A percentile compares a stretch with the other conserved stretches of the same genome.
phyloP scores from a whole-genome alignment of 2,329 filamentous ascomycete genomes.

The Moelleriella libera region DNA sequence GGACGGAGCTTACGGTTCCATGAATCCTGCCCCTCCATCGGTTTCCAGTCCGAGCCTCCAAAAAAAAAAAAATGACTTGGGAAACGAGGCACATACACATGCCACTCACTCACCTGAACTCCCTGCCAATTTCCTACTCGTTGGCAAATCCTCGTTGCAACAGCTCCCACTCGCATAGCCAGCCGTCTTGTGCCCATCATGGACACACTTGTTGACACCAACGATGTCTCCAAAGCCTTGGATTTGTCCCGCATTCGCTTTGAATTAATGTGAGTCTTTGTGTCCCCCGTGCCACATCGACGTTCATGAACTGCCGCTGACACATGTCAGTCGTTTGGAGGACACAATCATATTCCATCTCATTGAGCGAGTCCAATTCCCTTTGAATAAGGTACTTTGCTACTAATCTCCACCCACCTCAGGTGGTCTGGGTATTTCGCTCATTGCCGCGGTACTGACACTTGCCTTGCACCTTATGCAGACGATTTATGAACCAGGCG shows the following conservation, averaged over 20 bases:
- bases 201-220: conserved; percentile 84
- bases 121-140: too few species aligned
- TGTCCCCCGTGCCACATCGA: neutral
- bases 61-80: too few species aligned
- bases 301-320: neutral
- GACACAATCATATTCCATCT: conserved; percentile 96
- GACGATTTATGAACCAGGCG: conserved; percentile 71
- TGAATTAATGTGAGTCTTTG: conserved; percentile 62
- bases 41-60: too few species aligned
- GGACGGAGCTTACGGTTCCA: too few species aligned
- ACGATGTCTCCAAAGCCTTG: conserved; percentile 69
- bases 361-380: conserved; percentile 96
- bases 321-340: conserved; percentile 61
- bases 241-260: conserved; percentile 87
- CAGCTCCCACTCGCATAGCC: neutral
- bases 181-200: conserved; percentile 32
- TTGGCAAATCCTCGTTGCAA: neutral
- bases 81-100: too few species aligned
- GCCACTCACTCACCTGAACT: too few species aligned
- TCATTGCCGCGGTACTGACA: neutral
- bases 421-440: neutral
- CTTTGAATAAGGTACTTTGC: conserved; percentile 49
- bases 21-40: conserved; percentile 9
- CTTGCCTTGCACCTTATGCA: conserved; percentile 10
- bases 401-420: neutral